phyloP scores from a whole-genome alignment of 208 protist genomes.

The Jaenimonas drosophilae region DNA sequence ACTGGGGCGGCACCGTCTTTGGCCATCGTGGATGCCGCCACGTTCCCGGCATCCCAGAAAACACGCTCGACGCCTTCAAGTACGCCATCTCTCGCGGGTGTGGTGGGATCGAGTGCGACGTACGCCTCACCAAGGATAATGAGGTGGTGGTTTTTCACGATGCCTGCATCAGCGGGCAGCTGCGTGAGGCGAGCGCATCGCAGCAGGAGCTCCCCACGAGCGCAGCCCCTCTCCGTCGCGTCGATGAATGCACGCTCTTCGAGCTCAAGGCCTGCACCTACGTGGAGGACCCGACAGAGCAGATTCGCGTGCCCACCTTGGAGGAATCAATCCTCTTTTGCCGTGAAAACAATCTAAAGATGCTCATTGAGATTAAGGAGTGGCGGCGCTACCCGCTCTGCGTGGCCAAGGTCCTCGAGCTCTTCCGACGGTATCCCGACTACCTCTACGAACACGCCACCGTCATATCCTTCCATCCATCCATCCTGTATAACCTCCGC shows the following conservation, averaged over 20 bases:
- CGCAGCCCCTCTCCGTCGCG: conserved; percentile 29
- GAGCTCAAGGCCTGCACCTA: conserved; percentile 61
- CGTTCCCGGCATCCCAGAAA: conserved; percentile 68
- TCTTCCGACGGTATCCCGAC: conserved; percentile 73
- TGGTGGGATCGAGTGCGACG: conserved; percentile 75
- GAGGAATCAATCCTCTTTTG: conserved; percentile 81
- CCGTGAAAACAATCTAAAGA: conserved; percentile 51
- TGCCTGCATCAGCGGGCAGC: conserved; percentile 23
- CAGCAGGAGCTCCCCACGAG: neutral
- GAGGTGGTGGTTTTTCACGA: conserved; percentile 83
- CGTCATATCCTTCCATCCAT: conserved; percentile 76
- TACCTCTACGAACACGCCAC: conserved; percentile 85
- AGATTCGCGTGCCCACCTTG: conserved; percentile 72
- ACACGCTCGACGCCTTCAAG: conserved; percentile 81
- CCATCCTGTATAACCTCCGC: conserved; percentile 61
- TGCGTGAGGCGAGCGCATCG: conserved; percentile 6
- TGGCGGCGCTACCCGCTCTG: conserved; percentile 33
- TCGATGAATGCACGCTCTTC: conserved; percentile 62
- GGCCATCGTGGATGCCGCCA: conserved; percentile 82
- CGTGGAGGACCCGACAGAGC: conserved; percentile 44
- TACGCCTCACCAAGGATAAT: conserved; percentile 81
- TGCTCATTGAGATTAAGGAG: conserved; percentile 89
- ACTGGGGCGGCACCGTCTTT: conserved; percentile 73
- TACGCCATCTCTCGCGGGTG: conserved; percentile 64
- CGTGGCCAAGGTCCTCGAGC: conserved; percentile 65